A percentile compares a stretch with the other conserved stretches of the same genome.
phyloP scores from a whole-genome alignment of 192 early-diverging fungal genomes.

The Spinellus fusiger region DNA sequence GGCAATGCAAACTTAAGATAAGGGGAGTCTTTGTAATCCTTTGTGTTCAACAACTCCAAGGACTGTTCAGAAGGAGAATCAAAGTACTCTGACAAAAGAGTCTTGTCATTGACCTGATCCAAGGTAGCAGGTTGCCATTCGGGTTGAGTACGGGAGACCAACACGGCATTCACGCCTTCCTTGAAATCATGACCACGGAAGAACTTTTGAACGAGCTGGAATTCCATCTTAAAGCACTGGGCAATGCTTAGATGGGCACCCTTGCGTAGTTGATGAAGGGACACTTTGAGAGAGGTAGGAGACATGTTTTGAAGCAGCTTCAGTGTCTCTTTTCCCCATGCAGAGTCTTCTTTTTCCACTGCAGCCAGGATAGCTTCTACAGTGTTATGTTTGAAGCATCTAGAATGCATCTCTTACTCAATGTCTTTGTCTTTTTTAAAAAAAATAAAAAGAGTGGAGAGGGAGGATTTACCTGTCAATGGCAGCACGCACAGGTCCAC shows the following conservation, averaged over 20 bases:
- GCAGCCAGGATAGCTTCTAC: slow-evolving; percentile 81
- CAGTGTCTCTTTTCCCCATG: slow-evolving; percentile 67
- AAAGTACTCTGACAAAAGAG: slow-evolving; percentile 55
- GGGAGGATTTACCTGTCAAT: slow-evolving; percentile 67
- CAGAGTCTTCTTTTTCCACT: slow-evolving; percentile 65
- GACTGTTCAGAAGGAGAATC: slow-evolving; percentile 20
- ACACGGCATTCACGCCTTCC: slow-evolving; percentile 78
- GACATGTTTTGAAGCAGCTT: slow-evolving; percentile 60
- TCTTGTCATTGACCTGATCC: slow-evolving; percentile 39
- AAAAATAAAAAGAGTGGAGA: too few species aligned
- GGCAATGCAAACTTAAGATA: slow-evolving; percentile 58
- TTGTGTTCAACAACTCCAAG: slow-evolving; percentile 34
- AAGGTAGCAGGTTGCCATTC: slow-evolving; percentile 69
- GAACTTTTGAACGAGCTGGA: slow-evolving; percentile 70
- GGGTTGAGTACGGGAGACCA: slow-evolving; percentile 67
- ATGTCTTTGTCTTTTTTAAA: neutral
- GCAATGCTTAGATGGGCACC: slow-evolving; percentile 65
- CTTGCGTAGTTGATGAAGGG: slow-evolving; percentile 73
- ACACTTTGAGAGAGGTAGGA: slow-evolving; percentile 86
- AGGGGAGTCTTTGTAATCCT: slow-evolving; percentile 49
- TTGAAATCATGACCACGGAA: slow-evolving; percentile 74
- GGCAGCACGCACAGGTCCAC: slow-evolving; percentile 44
- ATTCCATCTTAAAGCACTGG: slow-evolving; percentile 84
- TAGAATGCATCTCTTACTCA: too few species aligned
- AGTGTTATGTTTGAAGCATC: slow-evolving; percentile 78